Base-by-base conservation (phyloP, 257 asterid species). In the Nicotiana sylvestris region DNA sequence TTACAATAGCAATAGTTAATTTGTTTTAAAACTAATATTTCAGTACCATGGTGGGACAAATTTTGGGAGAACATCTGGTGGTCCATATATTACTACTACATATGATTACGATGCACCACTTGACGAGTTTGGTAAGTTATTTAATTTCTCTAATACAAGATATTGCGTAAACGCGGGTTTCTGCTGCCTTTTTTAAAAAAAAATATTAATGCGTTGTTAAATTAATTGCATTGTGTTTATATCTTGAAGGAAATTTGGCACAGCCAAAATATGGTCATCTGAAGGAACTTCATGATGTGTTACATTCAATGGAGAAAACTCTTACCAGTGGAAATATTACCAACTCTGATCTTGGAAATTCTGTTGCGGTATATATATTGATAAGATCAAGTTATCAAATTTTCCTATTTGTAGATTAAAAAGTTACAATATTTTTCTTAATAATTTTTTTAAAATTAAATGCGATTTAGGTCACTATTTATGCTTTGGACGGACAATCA, bases 11-110 rank as follows among this genome's bases (percentile, higher is more conserved):
- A 9, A 69, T 37, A 5, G 18, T 46, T 43, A 62, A 43, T 66
- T 65, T 3, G 4, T 64, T 49, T 43, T 2, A 43, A 43, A 43
- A 18, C 5, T 77, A 6, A 15, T 4, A 35, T 5, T 76, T 30
- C 37, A 92, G 98, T 94, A 92, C 57, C 98, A 94, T 39, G 98
- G 97, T 61, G 98, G 98, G 29, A 94, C 97, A 0, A 94, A 94
- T 77, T 94, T 92, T 58, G 97, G 97, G 32, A 89, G 98, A 68
- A 90, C 92, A 0, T 79, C 98, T 15, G 98, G 97, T 8, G 97
- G 98, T 12, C 98, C 98, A 5, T 95, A 90, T 79, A 95, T 95
- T 78, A 86, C 91, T 0, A 95, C 98, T 37, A 62, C 94, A 0
- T 95, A 93, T 35, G 98, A 95, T 65, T 95, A 92, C 16, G 87